A percentile compares a stretch with the other conserved stretches of the same genome.
Evolutionary conservation across 2,329 filamentous ascomycete genomes (phyloP).

Genomic region (Fusarium temperatum): DNA sequence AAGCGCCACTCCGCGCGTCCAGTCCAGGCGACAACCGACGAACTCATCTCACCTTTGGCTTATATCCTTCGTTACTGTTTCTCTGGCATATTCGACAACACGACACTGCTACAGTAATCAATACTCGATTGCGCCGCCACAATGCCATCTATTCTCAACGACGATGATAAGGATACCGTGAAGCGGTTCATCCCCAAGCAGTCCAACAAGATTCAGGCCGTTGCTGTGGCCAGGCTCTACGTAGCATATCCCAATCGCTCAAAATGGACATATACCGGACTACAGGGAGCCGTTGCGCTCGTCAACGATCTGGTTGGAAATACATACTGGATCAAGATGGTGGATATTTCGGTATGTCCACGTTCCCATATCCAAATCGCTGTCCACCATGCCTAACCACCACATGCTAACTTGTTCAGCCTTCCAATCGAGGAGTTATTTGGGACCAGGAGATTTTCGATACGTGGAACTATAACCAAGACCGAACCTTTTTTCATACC

Average conservation of each 20-base stretch:
- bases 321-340: conserved; percentile 97
- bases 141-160: conserved; percentile 78
- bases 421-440: conserved; percentile 83
- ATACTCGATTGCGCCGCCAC: conserved; percentile 37
- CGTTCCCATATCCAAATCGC: conserved; percentile 9
- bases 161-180: conserved; percentile 96
- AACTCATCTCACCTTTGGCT: conserved; percentile 20
- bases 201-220: conserved; percentile 96
- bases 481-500: conserved; percentile 96
- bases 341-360: conserved; percentile 83
- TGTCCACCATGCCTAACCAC: conserved; percentile 9
- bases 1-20: conserved; percentile 42
- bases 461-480: conserved; percentile 92
- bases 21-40: conserved; percentile 23
- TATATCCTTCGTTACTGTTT: conserved; percentile 1
- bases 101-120: neutral
- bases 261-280: conserved; percentile 92
- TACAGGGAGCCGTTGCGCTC: conserved; percentile 91
- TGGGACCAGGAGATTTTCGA: conserved; percentile 99
- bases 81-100: neutral
- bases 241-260: conserved; percentile 86
- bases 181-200: conserved; percentile 93
- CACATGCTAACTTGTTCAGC: conserved; percentile 55
- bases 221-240: conserved; percentile 92
- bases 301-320: conserved; percentile 94